These are phyloP conservation scores for Hypoxylon sp. DNA, from an alignment of 2,329 filamentous ascomycete genomes.

Conservation along the genomic window DNA sequence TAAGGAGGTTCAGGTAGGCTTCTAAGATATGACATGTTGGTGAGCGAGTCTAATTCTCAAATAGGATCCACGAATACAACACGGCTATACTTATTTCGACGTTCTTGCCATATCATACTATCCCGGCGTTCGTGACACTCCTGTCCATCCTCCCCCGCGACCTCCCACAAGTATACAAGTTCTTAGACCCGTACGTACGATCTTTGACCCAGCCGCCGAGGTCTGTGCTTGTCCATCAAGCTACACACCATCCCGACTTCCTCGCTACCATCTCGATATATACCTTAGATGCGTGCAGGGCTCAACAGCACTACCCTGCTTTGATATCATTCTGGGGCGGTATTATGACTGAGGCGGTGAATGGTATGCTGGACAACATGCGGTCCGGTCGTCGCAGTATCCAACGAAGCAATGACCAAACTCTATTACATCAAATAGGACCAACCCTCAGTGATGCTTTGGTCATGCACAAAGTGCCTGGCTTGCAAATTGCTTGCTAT, in stretches of 20 bases:
- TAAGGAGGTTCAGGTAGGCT: constrained; percentile 86
- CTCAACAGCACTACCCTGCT: constrained; percentile 80
- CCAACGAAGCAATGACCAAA: constrained; percentile 85
- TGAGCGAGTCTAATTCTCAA: constrained; percentile 31
- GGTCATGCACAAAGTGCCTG: constrained; percentile 79
- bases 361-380: constrained; percentile 82
- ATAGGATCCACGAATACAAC: constrained; percentile 91
- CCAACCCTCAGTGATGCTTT: constrained; percentile 84
- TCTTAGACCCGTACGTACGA: constrained; percentile 87
- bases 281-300: constrained; percentile 79
- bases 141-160: constrained; percentile 87
- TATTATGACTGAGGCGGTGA: constrained; percentile 86
- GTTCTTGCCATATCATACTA: constrained; percentile 92
- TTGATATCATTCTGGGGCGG: constrained; percentile 93
- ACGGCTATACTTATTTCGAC: constrained; percentile 82
- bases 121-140: constrained; percentile 86
- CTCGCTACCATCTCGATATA: constrained; percentile 83
- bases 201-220: constrained; percentile 83
- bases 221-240: constrained; percentile 85
- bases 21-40: constrained; percentile 5
- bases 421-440: constrained; percentile 76
- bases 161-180: constrained; percentile 82
- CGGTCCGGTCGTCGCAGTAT: constrained; percentile 82
- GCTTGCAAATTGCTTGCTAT: constrained; percentile 88
- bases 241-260: constrained; percentile 82